Base-by-base conservation (phyloP, 2,329 filamentous ascomycete species). In the Trichoderma sp. region DNA sequence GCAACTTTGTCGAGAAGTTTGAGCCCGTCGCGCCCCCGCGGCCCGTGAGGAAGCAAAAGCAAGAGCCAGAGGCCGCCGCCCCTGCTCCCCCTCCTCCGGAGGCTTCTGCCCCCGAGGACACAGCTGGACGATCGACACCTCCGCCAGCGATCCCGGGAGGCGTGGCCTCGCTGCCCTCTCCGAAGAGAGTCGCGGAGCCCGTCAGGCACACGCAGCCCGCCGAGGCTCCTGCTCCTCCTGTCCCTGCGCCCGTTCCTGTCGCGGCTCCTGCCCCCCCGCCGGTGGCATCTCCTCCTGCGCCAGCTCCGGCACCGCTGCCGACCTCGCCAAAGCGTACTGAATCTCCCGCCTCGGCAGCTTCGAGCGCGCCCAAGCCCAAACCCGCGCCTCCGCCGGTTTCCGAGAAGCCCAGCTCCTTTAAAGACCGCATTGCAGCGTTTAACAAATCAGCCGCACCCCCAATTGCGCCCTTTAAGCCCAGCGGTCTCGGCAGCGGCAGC, bases 1-100 rank as follows among this genome's bases (percentile, higher is more conserved):
- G 91, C 78, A 99, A 98, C 82, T 99, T 99, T 78, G 96, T 99
- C 76, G 96, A 99, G 81, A 93, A 91, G 81, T 96, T 93, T 81
- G 95, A 98, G 79, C 96, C 96, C 46, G 91, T 90, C 68, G 91
- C 95, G 72, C 96, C 96, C 70, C 93, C 94, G 70, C 89, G 96
- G 69, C 96, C 96, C 69, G 86, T 88, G 71, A 89, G 96, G 75
- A 84, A 88, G 18, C 90, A 92, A 73, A 94, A 91, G 83, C 91
- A 89, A 77, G 79, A 81, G 39, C 72, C 76, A 30, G 77, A 80
- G 67, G 74, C 77, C 71, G 72, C 78, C 60, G 75, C 77, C 21
- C 75, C 79, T 28, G 72, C 78, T 64, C 75, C 77, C 26, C 75
- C 79, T 51, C 75, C 77, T 21, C 75, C 79, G n/a, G 65, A 68